A percentile compares a stretch with the other conserved stretches of the same genome.
These are phyloP conservation scores for Boletus rufocinnamomeus DNA, from an alignment of 768 basidiomycete species.

Conservation along the genomic window DNA sequence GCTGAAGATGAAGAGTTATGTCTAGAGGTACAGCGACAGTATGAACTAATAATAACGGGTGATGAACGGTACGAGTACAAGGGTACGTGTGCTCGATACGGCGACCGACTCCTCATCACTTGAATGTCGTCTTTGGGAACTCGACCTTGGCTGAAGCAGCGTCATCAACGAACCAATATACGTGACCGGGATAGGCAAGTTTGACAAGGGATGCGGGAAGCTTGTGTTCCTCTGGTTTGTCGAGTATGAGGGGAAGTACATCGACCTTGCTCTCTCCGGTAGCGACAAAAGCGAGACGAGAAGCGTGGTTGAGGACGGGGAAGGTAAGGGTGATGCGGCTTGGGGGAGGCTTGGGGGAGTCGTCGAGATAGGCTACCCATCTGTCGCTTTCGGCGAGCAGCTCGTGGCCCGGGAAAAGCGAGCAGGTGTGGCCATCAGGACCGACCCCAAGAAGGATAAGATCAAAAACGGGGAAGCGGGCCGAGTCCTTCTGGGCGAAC, in stretches of 20 bases:
- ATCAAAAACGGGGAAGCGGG: slow-evolving; percentile 97
- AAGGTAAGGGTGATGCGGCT: slow-evolving; percentile 90
- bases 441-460: slow-evolving; percentile 97
- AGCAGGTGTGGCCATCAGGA: slow-evolving; percentile 97
- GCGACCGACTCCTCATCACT: slow-evolving; percentile 40
- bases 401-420: slow-evolving; percentile 92
- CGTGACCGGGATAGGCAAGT: slow-evolving; percentile 75
- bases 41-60: slow-evolving; percentile 16
- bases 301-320: slow-evolving; percentile 88
- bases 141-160: slow-evolving; percentile 67
- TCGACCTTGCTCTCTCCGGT: slow-evolving; percentile 82
- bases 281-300: slow-evolving; percentile 87
- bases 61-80: slow-evolving; percentile 30
- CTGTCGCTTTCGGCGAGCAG: slow-evolving; percentile 84
- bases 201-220: slow-evolving; percentile 84
- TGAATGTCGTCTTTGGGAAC: slow-evolving; percentile 59
- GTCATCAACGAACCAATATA: slow-evolving; percentile 95
- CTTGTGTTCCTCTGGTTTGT: slow-evolving; percentile 66
- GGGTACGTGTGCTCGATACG: slow-evolving; percentile 8
- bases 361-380: slow-evolving; percentile 93
- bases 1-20: slow-evolving; percentile 8
- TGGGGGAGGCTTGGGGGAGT: slow-evolving; percentile 92
- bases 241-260: slow-evolving; percentile 69
- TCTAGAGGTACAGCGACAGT: slow-evolving; percentile 16
- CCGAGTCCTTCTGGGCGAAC: slow-evolving; percentile 91